Percentiles rank a stretch among this genome's conserved stretches.
These are phyloP conservation scores for Przewalskia tangutica DNA, from an alignment of 257 asterid genomes.

Conservation along the genomic window DNA sequence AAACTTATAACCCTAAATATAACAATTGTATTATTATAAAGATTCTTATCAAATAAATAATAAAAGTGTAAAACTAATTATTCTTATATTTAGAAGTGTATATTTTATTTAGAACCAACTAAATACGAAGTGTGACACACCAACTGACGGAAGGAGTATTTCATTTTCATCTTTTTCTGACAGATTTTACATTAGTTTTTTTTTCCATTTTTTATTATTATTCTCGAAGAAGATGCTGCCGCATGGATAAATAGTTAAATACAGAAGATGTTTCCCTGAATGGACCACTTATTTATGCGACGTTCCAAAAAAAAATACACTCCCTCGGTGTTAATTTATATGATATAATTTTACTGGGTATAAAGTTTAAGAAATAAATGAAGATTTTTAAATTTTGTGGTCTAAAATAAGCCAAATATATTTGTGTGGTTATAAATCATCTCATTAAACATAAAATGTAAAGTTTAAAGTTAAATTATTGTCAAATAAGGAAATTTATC, in stretches of 20 bases:
- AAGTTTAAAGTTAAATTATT: too few species aligned
- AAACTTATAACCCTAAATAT: background rate
- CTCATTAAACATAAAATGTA: too few species aligned
- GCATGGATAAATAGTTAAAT: background rate
- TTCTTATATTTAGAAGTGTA: background rate
- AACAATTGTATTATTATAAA: background rate
- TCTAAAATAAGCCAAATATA: too few species aligned
- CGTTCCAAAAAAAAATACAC: background rate
- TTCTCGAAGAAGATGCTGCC: background rate
- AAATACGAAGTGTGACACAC: background rate
- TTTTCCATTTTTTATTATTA: background rate
- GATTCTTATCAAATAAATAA: background rate
- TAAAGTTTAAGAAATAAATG: too few species aligned
- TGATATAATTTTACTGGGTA: too few species aligned
- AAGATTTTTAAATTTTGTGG: too few species aligned
- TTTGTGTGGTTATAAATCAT: too few species aligned
- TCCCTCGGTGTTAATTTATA: too few species aligned
- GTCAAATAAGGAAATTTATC: too few species aligned
- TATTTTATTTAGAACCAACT: too few species aligned
- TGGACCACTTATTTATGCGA: background rate
- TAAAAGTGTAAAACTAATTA: background rate
- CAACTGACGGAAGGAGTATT: background rate
- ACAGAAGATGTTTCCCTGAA: background rate
- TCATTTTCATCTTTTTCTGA: background rate
- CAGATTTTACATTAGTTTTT: background rate